Base-by-base conservation (phyloP, 2,329 filamentous ascomycete species). In the Diaporthe vaccinii region DNA sequence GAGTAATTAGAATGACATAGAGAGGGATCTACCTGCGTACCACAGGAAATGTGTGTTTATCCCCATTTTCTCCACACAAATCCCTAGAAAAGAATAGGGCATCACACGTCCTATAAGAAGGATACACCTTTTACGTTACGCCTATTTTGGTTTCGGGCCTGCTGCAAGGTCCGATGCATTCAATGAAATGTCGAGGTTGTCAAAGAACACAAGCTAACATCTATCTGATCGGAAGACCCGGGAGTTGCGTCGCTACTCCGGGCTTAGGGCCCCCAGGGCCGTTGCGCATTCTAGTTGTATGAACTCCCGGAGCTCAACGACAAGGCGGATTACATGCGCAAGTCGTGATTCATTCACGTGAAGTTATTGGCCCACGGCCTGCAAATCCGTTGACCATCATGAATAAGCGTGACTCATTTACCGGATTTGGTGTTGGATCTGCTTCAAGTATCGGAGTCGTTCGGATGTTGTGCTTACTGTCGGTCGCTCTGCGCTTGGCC, bases 1-100 rank as follows among this genome's bases (percentile, higher is more conserved):
- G 65, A 69, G 65, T 69, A 69, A 69, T 69, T 41, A 41, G 46
- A 41, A 69, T 69, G 65, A 31, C 46, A 39, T 25, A 69, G 31
- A 69, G 34, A 69, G 34, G 49, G 65, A 55, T 69, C 65, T 69
- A 55, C 65, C 34, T 28, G 41, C 49, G 49, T 51, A 41, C 46
- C 61, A 49, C 41, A 49, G 25, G 61, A 65, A 65, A 46, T 22
- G n/a, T 20, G 10, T 14, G 15, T 41, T 31, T 55, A 41, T 69
- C 49, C 34, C 15, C 15, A 31, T 12, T 8, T 28, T 41, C 65
- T 28, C 49, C 65, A 69, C 65, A 41, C 31, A 31, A 25, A 17
- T 22, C 34, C 46, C 49, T 36, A 55, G 46, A 55, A 25, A 17
- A 69, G 62, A 10, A 68, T 39, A 69, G 65, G 46, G 49, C 34